Evolutionary conservation across 495 filamentous ascomycete species (phyloP).

Genomic region (Penicillium cinerascens): DNA sequence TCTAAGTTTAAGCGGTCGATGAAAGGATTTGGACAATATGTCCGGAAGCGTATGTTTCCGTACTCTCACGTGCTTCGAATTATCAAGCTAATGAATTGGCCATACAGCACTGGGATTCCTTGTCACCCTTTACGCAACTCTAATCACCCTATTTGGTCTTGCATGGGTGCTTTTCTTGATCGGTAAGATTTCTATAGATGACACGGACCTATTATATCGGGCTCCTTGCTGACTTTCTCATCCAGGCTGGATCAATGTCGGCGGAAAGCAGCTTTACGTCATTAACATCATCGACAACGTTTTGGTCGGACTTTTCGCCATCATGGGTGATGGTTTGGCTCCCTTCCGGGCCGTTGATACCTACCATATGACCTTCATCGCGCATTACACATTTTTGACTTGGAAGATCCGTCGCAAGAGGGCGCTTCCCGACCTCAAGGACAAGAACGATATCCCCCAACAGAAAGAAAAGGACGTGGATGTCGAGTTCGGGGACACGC

Average conservation of each 20-base stretch:
- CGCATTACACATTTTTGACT: constrained; percentile 62
- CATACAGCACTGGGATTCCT: constrained; percentile 62
- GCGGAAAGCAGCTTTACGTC: constrained; percentile 61
- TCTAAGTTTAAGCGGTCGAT: constrained; percentile 71
- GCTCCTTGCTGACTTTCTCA: neutral
- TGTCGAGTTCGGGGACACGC: constrained; percentile 39
- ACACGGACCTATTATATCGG: neutral
- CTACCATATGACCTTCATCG: constrained; percentile 75
- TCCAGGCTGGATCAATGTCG: constrained; percentile 75
- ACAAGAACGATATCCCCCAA: constrained; percentile 68
- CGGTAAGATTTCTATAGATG: constrained; percentile 33
- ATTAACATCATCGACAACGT: constrained; percentile 76
- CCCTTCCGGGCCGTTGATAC: constrained; percentile 76
- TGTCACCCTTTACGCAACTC: constrained; percentile 72
- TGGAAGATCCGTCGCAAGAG: constrained; percentile 65
- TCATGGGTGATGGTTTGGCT: constrained; percentile 73
- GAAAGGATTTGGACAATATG: constrained; percentile 73
- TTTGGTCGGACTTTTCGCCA: constrained; percentile 70
- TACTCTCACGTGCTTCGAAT: neutral
- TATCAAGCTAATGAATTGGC: constrained; percentile 6
- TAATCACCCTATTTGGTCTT: constrained; percentile 76
- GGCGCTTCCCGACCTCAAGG: constrained; percentile 57
- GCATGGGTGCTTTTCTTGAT: constrained; percentile 84
- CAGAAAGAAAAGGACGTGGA: constrained; percentile 45
- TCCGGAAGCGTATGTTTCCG: constrained; percentile 54